Evolutionary conservation across 495 filamentous ascomycete genomes (phyloP).

Genomic region (Cryomyces antarcticus): DNA sequence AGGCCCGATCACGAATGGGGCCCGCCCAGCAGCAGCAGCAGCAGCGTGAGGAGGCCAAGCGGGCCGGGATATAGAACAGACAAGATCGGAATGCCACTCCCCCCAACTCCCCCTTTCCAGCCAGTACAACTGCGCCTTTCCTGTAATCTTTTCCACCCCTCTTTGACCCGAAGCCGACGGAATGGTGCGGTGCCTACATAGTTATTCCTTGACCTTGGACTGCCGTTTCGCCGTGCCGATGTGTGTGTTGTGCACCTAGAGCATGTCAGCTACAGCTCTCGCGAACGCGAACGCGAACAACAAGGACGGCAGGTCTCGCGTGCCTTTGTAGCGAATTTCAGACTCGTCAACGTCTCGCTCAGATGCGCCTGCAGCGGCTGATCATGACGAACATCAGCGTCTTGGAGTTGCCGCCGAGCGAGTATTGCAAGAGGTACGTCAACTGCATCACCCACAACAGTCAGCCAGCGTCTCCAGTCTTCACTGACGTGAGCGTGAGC

Average conservation of each 20-base stretch:
- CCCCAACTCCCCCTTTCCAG: too few species aligned
- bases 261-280: background rate
- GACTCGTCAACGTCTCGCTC: conserved; percentile 78
- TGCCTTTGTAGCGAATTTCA: conserved; percentile 92
- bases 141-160: too few species aligned
- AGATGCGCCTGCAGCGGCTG: conserved; percentile 75
- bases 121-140: too few species aligned
- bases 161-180: background rate
- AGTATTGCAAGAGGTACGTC: conserved; percentile 89
- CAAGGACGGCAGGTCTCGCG: conserved; percentile 12
- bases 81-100: too few species aligned
- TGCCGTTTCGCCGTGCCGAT: conserved; percentile 71
- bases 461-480: background rate
- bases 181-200: background rate
- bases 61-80: too few species aligned
- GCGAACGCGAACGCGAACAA: background rate
- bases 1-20: too few species aligned
- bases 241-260: conserved; percentile 64
- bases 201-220: conserved; percentile 34
- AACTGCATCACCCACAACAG: conserved; percentile 29
- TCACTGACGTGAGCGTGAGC: background rate
- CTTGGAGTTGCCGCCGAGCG: conserved; percentile 84
- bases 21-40: too few species aligned
- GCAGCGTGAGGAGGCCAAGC: too few species aligned
- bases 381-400: conserved; percentile 99